Percentiles rank a stretch among this genome's conserved stretches.
Evolutionary conservation across 108 stramenopile species (phyloP).

Genomic region (Bacterosira constricta): DNA sequence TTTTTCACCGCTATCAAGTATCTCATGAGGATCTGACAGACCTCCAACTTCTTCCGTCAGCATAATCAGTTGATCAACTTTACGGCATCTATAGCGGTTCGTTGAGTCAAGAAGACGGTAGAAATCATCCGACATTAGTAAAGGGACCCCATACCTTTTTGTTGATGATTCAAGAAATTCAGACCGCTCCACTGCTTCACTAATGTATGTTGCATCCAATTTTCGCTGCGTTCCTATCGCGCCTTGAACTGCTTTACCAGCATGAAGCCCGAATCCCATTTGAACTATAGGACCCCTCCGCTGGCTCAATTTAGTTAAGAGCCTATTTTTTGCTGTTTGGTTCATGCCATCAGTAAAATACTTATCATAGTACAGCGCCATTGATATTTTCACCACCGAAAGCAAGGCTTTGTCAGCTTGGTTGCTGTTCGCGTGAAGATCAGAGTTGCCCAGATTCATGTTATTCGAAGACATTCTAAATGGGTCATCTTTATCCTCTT

Average conservation of each 20-base stretch:
- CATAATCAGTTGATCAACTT: slow-evolving; percentile 76
- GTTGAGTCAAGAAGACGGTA: slow-evolving; percentile 66
- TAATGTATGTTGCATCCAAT: slow-evolving; percentile 95
- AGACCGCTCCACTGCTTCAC: slow-evolving; percentile 86
- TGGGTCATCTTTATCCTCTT: slow-evolving; percentile 9
- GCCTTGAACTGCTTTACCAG: slow-evolving; percentile 96
- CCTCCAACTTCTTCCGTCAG: slow-evolving; percentile 66
- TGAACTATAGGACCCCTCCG: slow-evolving; percentile 85
- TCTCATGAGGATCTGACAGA: slow-evolving; percentile 25
- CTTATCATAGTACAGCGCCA: slow-evolving; percentile 73
- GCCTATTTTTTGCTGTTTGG: slow-evolving; percentile 50
- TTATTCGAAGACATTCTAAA: background rate
- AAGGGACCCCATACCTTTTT: slow-evolving; percentile 82
- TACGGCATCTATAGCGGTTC: slow-evolving; percentile 75
- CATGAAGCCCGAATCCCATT: slow-evolving; percentile 93
- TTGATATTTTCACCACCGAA: slow-evolving; percentile 85
- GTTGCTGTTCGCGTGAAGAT: slow-evolving; percentile 58
- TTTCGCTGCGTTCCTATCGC: slow-evolving; percentile 94
- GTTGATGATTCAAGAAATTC: slow-evolving; percentile 91
- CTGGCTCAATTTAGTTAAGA: slow-evolving; percentile 68
- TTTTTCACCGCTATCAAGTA: background rate
- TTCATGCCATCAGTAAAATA: slow-evolving; percentile 75
- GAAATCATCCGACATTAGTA: slow-evolving; percentile 91
- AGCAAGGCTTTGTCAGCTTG: slow-evolving; percentile 86
- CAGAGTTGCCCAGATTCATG: slow-evolving; percentile 1